Percentiles rank a stretch among this genome's conserved stretches.
Conservation (phyloP, 2,329 filamentous ascomycete genomes). For the Sporothrix mexicana region DNA sequence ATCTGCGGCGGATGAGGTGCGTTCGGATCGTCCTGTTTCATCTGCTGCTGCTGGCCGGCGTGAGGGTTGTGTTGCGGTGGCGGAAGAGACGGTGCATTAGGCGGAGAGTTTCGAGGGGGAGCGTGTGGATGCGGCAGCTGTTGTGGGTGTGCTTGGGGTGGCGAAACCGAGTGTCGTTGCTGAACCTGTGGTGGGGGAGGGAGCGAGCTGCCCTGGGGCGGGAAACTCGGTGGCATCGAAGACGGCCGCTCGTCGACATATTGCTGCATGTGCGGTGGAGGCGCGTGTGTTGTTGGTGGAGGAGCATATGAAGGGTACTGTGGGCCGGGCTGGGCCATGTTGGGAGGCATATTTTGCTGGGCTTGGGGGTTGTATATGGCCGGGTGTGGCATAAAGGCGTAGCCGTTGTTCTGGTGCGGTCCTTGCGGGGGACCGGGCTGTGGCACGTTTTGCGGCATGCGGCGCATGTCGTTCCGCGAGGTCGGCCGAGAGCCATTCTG, state of each 20-base stretch:
- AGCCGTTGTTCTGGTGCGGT: conserved; percentile 63
- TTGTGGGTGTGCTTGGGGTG: conserved; percentile 62
- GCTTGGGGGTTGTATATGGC: conserved; percentile 78
- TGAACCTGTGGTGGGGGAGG: conserved; percentile 54
- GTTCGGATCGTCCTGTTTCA: conserved; percentile 27
- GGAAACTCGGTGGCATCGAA: conserved; percentile 71
- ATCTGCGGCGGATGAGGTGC: conserved; percentile 28
- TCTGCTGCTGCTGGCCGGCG: conserved; percentile 42
- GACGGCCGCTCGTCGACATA: conserved; percentile 77
- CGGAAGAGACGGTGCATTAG: conserved; percentile 44
- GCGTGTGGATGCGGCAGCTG: conserved; percentile 52
- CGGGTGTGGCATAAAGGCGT: conserved; percentile 83
- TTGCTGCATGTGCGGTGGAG: conserved; percentile 61
- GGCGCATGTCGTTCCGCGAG: conserved; percentile 79
- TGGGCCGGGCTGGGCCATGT: conserved; percentile 46
- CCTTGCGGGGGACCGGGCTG: conserved; percentile 54
- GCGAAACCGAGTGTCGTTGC: conserved; percentile 62
- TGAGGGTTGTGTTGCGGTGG: conserved; percentile 50
- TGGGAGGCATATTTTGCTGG: conserved; percentile 50
- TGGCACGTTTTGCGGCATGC: conserved; percentile 74
- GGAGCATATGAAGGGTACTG: conserved; percentile 47
- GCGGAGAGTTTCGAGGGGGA: conserved; percentile 60
- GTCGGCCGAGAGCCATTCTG: conserved; percentile 75
- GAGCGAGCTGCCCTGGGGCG: conserved; percentile 54
- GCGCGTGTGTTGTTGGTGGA: conserved; percentile 41